Base-by-base conservation (phyloP, 352 stramenopile genomes). In the Phytophthora sansomeana region DNA sequence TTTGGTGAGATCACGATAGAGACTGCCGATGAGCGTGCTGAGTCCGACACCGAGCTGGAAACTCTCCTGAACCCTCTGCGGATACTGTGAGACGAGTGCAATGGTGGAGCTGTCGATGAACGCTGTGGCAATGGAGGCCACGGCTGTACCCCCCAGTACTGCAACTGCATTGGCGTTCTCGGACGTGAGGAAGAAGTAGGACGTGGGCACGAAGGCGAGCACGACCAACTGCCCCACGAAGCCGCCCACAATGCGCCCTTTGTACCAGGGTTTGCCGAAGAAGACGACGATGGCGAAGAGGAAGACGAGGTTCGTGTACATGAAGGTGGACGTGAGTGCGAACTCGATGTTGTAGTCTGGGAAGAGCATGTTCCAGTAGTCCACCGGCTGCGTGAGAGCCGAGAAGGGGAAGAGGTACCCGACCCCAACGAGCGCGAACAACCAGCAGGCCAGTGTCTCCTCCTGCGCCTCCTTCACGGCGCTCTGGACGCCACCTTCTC, bases 361-460 rank as follows among this genome's bases (percentile, higher is more conserved):
- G 58, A 94, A 96, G 14, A 94, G 74, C 74, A 90, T 71, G 51
- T 89, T 86, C 85, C 88, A 96, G 70, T 94, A 96, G 74, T 96
- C 88, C 54, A 94, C 85, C n/a, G 88, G 88, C 71, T 96, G 88
- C 39, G 88, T 96, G 58, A 96, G 82, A 47, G 88, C 88, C 43
- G 88, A 96, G 70, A 96, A 96, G 14, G 88, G 88, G 65, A 96
- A 96, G 55, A 96, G 71, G 65, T 96, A 96, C 21, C 85, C 88
- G 36, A 93, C 78, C 52, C 85, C 86, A 19, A 93, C 78, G 47
- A 93, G 78, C 50, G 78, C 67, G 49, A 94, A 92, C 21, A 96
- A 65, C 50, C 87, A 75, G 46, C 81, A 87, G 14, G 84, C 79
- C 30, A 72, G 30, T 33, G 60, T 67, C 67, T 92, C 80, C 36